These are phyloP conservation scores for Phanerochaete carnosa DNA, from an alignment of 768 basidiomycete genomes.

Conservation along the genomic window DNA sequence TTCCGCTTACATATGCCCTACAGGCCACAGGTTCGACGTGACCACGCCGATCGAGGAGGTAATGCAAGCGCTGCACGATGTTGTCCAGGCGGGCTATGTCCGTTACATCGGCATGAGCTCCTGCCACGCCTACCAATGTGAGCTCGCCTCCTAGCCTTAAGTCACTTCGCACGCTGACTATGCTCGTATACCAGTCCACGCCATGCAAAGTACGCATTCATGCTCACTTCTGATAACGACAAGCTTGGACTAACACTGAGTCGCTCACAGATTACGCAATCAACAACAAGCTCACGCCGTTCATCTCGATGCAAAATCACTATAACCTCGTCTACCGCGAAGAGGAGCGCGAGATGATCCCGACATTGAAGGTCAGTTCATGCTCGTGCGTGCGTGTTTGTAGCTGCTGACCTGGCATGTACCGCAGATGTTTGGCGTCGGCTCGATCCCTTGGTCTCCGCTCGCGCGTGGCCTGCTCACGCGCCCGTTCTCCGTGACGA, in stretches of 20 bases:
- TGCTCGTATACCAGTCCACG: slow-evolving; percentile 22
- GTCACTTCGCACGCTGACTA: not conserved
- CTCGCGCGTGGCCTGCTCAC: slow-evolving; percentile 24
- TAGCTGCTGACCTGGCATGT: not conserved
- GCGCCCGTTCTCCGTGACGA: not conserved
- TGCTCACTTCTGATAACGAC: not conserved
- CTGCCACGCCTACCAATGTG: slow-evolving; percentile 35
- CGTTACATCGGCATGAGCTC: slow-evolving; percentile 40
- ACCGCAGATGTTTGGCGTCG: slow-evolving; percentile 18
- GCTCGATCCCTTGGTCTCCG: slow-evolving; percentile 31
- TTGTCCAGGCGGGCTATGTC: slow-evolving; percentile 41
- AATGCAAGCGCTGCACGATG: slow-evolving; percentile 47
- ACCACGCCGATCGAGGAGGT: slow-evolving; percentile 41
- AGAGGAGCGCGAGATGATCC: slow-evolving; percentile 42
- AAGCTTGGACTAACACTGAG: not conserved
- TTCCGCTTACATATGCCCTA: slow-evolving; percentile 5
- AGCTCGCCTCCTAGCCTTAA: not conserved
- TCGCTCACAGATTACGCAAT: slow-evolving; percentile 7
- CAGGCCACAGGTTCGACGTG: slow-evolving; percentile 29
- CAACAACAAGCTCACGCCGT: slow-evolving; percentile 32
- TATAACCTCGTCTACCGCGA: slow-evolving; percentile 42
- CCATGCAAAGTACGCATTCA: slow-evolving; percentile 27
- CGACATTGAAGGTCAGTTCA: slow-evolving; percentile 24
- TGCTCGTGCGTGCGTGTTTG: not conserved
- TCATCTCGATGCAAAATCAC: slow-evolving; percentile 48